Evolutionary conservation across 208 protist species (phyloP), one percentile per base, ranked within the genome.

Genomic region (Acanthamoeba triangularis): DNA sequence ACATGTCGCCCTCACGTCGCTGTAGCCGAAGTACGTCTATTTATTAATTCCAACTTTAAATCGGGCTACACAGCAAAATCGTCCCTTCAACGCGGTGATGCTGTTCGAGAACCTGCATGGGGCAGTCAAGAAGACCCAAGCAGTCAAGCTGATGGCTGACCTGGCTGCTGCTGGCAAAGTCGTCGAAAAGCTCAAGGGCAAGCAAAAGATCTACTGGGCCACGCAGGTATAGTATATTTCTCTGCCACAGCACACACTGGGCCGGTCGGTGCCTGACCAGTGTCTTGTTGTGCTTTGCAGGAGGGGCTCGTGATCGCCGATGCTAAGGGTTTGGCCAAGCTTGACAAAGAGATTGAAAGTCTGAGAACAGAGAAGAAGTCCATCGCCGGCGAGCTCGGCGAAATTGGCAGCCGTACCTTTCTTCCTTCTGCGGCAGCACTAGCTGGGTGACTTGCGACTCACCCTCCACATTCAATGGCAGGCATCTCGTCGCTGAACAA

Each of bases 161-260:
- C 61, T 93, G 59, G 87, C 63, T 7, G 87, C 20, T 13, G 54
- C 87, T 7, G 87, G 87, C 61, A 76, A 93, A 25, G 37, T 93
- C 10, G 87, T 93, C 18, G 87, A 93, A 23, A 93, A 93, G 61
- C 61, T 76, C n/a, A 93, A 93, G 63, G 87, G 87, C 87, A 93
- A 93, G 59, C 87, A 93, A 74, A 93, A 93, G 87, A 93, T 93
- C 61, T 93, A 93, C 44, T 93, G 87, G 87, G 61, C 87, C 25
- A 33, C 54, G 20, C 80, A 88, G 33, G 80, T 63, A 41, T 7
- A 25, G 61, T 3, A 13, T 23, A 0, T 8, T 41, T 6, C n/a
- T 2, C 10, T 35, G 11, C 67, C 67, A 23, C 59, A 4, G 59
- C 59, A n/a, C 59, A 20, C 49, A 13, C 5, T 47, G 41, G 41